A percentile compares a stretch with the other conserved stretches of the same genome.
Evolutionary conservation across 768 basidiomycete species (phyloP).

Genomic region (Boletellus emodensis): DNA sequence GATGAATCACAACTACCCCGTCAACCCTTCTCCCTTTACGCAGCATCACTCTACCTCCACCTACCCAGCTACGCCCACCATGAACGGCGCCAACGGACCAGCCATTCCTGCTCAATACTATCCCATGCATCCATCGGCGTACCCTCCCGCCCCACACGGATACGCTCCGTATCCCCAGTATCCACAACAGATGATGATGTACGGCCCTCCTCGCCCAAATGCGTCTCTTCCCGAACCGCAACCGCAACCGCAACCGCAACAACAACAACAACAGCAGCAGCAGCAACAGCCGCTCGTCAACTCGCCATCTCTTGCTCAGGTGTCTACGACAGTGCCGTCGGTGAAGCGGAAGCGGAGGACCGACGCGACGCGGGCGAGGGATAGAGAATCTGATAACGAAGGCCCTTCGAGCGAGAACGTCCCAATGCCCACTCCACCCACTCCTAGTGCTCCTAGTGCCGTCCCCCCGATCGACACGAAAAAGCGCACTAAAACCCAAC

Average conservation of each 20-base stretch:
- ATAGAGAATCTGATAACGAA: conserved; percentile 62
- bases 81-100: conserved; percentile 39
- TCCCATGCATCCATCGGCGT: conserved; percentile 52
- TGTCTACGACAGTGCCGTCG: conserved; percentile 29
- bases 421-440: conserved; percentile 31
- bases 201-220: conserved; percentile 41
- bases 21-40: conserved; percentile 51
- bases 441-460: conserved; percentile 28
- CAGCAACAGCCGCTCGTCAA: conserved; percentile 31
- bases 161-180: conserved; percentile 58
- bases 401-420: conserved; percentile 45
- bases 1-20: conserved; percentile 70
- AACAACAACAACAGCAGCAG: conserved; percentile 14
- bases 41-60: conserved; percentile 40
- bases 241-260: conserved; percentile 15
- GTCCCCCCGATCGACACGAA: conserved; percentile 53
- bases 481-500: conserved; percentile 89
- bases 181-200: conserved; percentile 64
- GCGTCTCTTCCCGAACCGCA: conserved; percentile 34
- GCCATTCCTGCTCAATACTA: conserved; percentile 49
- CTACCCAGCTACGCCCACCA: conserved; percentile 28
- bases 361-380: conserved; percentile 35
- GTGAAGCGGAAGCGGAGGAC: conserved; percentile 66
- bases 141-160: conserved; percentile 38
- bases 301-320: conserved; percentile 31